phyloP scores from a whole-genome alignment of 2,329 filamentous ascomycete species.

The Macrophomina phaseolina region DNA sequence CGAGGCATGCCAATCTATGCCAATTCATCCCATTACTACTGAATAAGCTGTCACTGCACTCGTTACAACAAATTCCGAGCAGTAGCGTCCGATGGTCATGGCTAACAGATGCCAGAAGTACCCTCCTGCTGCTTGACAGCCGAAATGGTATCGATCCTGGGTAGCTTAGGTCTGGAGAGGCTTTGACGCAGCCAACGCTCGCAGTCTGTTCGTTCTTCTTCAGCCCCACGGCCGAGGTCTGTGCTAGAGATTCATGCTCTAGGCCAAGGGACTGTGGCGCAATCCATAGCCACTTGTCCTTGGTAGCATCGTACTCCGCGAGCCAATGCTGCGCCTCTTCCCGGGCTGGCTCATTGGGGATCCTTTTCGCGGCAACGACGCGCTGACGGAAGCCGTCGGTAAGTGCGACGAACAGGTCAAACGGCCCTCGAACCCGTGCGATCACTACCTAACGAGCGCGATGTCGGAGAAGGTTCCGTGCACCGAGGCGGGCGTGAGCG shows the following conservation, averaged over 20 bases:
- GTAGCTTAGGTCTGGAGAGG: neutral
- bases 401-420: conserved; percentile 1
- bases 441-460: neutral
- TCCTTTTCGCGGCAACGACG: conserved; percentile 4
- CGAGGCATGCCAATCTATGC: too few relatives aligned
- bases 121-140: conserved; percentile 28
- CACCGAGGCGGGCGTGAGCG: neutral
- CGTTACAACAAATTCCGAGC: neutral
- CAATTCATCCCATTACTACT: too few relatives aligned
- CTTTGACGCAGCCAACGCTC: neutral
- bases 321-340: neutral
- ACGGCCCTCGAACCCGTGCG: neutral
- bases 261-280: neutral
- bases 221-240: neutral
- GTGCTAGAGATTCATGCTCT: neutral
- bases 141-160: conserved; percentile 3
- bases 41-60: too few relatives aligned
- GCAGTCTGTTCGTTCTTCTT: neutral
- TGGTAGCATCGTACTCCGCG: neutral
- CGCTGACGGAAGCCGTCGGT: neutral
- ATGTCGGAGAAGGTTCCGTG: neutral
- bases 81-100: conserved; percentile 38
- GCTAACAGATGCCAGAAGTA: conserved; percentile 48
- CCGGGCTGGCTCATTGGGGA: neutral
- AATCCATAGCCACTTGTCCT: neutral